Conservation (phyloP, 208 protist species). For the Acanthamoeba sp. region DNA sequence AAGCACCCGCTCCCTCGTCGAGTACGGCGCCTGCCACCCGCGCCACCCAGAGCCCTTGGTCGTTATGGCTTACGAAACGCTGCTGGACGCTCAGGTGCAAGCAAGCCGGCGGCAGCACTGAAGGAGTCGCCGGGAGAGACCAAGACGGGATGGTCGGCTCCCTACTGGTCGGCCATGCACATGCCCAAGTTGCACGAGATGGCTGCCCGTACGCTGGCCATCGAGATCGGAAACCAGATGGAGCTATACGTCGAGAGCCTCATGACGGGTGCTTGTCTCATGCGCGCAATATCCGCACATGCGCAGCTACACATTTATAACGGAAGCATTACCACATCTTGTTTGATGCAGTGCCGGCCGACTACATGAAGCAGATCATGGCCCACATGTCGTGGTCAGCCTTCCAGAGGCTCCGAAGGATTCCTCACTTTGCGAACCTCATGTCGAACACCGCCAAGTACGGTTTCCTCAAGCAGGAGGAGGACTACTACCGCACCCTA, state of each 20-base stretch:
- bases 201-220: not conserved
- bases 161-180: not conserved
- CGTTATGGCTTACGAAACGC: no score
- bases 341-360: not conserved
- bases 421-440: not conserved
- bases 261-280: not conserved
- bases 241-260: conserved; percentile 6
- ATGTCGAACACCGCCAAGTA: conserved; percentile 46
- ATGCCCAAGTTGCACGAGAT: conserved; percentile 10
- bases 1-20: no score
- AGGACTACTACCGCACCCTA: conserved; percentile 33
- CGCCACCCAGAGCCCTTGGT: no score
- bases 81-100: no score
- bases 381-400: conserved; percentile 24
- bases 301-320: no score
- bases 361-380: conserved; percentile 51
- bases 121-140: not conserved
- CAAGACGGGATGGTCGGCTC: not conserved
- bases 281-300: not conserved
- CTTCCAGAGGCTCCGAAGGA: not conserved
- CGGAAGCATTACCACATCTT: not conserved
- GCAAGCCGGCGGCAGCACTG: no score
- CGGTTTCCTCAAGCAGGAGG: conserved; percentile 15
- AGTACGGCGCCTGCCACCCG: not conserved
- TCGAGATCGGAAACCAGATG: conserved; percentile 38